Base-by-base conservation (phyloP, 192 early-diverging fungal genomes). In the Glomus cerebriforme region DNA sequence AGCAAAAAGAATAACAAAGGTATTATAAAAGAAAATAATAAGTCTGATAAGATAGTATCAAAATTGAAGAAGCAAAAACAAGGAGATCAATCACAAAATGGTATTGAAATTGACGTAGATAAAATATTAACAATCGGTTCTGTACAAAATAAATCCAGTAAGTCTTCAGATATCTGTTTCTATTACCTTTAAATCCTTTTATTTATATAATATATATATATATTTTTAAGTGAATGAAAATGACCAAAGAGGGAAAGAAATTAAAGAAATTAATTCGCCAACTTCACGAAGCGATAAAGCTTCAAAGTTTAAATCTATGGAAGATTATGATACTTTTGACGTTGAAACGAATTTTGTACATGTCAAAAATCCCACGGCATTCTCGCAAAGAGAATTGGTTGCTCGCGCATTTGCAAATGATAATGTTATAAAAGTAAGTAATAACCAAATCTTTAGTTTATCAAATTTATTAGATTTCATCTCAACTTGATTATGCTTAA, bases 381-480 rank as follows among this genome's bases (percentile, higher is more conserved):
- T 91, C 39, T 86, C 89, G 3, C 94, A 95, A 77, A 89, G 91
- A 49, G 93, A 96, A 35, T 85, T 99, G 43, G 94, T 99, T 43
- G 92, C 92, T 69, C 91, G 95, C 79, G 98, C 98, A 19, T 99
- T 99, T 88, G 95, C 96, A 12, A 93, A 96, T 73, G 97, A 99
- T 78, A 91, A 97, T 76, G 91, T 98, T 26, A 90, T 94, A 3
- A 91, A 91, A 58, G 83, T 78, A 67, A 67, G 74, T 63, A 8
- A 43, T 37, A 34, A 35, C 2, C 7, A 27, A 66, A 10, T 2
- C 4, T 32, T 22, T 39, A 1, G 17, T 2, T 54, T 54, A 54
- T 19, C 47, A 54, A 49, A 54, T 22, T 19, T 54, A 2, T 69
- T 17, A 15, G 13, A 13, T 29, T 64, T 26, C 0, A 31, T 29